Conservation (phyloP, 2,329 filamentous ascomycete species). For the Beauveria scarabaeidicola region DNA sequence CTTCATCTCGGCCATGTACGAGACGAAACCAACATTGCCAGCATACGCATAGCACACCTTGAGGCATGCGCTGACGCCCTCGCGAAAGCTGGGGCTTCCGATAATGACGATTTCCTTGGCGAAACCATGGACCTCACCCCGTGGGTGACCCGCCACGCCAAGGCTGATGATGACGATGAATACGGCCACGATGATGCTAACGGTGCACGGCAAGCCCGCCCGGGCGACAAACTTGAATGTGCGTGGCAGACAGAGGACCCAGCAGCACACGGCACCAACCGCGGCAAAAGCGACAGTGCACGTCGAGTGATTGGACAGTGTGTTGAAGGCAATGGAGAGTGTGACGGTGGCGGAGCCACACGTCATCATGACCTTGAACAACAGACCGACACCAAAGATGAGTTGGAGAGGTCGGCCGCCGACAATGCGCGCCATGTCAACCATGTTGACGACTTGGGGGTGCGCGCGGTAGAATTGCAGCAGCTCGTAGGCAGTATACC, state of each 20-base stretch:
- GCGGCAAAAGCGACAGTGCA: conserved; percentile 61
- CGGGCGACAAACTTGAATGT: conserved; percentile 44
- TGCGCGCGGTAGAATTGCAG: conserved; percentile 63
- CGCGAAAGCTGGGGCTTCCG: conserved; percentile 22
- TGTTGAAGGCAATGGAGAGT: conserved; percentile 61
- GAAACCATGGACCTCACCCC: conserved; percentile 20
- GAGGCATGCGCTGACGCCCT: conserved; percentile 25
- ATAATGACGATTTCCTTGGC: conserved; percentile 23
- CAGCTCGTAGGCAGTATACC: conserved; percentile 39
- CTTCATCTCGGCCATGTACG: conserved; percentile 27
- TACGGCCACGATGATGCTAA: conserved; percentile 27
- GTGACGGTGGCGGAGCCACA: conserved; percentile 58
- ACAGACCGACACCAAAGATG: conserved; percentile 47
- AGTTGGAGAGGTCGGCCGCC: conserved; percentile 23
- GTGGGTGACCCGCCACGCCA: conserved; percentile 22
- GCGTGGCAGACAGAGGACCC: conserved; percentile 55
- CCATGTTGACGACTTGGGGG: conserved; percentile 61
- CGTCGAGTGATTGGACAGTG: conserved; percentile 49
- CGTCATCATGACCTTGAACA: conserved; percentile 66
- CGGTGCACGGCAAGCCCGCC: conserved; percentile 24
- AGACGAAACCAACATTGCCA: conserved; percentile 30
- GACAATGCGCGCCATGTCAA: conserved; percentile 56
- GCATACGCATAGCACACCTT: conserved; percentile 29
- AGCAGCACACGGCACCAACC: conserved; percentile 54
- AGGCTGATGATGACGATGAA: conserved; percentile 30